A percentile compares a stretch with the other conserved stretches of the same genome.
These are phyloP conservation scores for Circinella umbellata DNA, from an alignment of 371 early-diverging fungal species.

Conservation along the genomic window DNA sequence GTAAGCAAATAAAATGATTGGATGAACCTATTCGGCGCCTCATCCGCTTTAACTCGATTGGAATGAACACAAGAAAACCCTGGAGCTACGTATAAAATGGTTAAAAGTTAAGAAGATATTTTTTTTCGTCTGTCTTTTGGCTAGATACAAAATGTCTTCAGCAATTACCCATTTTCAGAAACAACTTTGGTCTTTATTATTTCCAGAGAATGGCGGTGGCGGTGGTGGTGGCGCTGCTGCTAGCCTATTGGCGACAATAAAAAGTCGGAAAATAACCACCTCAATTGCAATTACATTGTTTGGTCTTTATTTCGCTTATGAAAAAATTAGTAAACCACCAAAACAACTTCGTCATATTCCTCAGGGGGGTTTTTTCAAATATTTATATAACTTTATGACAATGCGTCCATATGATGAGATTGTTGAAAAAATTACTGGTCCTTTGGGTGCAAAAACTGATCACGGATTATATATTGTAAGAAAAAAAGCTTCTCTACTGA, in stretches of 20 bases:
- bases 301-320: constrained; percentile 4
- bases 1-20: background rate
- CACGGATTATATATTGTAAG: constrained; percentile 20
- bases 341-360: constrained; percentile 22
- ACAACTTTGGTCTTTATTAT: background rate
- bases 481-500: background rate
- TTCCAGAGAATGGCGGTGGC: background rate
- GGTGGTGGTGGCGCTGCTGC: too few species aligned
- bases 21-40: background rate
- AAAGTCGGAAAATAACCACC: background rate
- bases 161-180: too few species aligned
- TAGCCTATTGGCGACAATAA: background rate
- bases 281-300: constrained; percentile 7
- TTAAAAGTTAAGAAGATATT: background rate
- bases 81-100: background rate
- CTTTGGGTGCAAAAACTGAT: constrained; percentile 8
- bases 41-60: background rate
- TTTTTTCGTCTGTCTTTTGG: background rate
- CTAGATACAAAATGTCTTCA: background rate
- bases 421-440: background rate
- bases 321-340: constrained; percentile 16
- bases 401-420: constrained; percentile 2
- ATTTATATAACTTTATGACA: background rate
- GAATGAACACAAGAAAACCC: too few species aligned
- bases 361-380: background rate